Evolutionary conservation across 2,329 filamentous ascomycete species (phyloP).

Genomic region (Pseudogymnoascus sp.): DNA sequence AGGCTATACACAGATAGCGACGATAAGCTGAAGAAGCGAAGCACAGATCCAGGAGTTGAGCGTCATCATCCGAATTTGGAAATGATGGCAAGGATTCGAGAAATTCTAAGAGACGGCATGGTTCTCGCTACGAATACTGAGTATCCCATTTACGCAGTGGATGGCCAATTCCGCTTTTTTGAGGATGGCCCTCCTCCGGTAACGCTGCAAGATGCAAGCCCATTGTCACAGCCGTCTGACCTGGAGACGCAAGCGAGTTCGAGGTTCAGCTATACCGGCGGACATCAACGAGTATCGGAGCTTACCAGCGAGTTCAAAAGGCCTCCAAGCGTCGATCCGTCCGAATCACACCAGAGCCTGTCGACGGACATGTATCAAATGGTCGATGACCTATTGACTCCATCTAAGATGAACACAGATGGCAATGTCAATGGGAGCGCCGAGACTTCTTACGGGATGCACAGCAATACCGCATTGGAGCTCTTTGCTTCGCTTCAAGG

Average conservation of each 20-base stretch:
- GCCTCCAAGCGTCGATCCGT: conserved; percentile 12
- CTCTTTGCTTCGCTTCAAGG: conserved; percentile 35
- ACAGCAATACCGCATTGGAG: conserved; percentile 42
- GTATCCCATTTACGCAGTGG: conserved; percentile 32
- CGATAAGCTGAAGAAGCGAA: conserved; percentile 36
- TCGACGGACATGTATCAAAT: conserved; percentile 46
- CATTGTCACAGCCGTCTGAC: conserved; percentile 18
- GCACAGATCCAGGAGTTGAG: conserved; percentile 39
- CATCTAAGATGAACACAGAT: conserved; percentile 19
- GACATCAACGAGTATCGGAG: not conserved
- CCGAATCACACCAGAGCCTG: conserved; percentile 23
- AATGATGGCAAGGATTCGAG: conserved; percentile 57
- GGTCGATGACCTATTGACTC: conserved; percentile 46
- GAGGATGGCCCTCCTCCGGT: conserved; percentile 33
- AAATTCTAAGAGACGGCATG: conserved; percentile 53
- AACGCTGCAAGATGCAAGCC: conserved; percentile 38
- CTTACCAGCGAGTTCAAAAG: not conserved
- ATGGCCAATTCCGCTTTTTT: conserved; percentile 41
- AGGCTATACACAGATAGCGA: conserved; percentile 39
- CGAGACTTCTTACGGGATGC: conserved; percentile 48
- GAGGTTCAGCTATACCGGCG: not conserved
- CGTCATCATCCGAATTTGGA: conserved; percentile 51
- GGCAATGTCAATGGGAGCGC: conserved; percentile 13
- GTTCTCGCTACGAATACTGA: conserved; percentile 42
- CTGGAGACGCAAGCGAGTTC: not conserved